Evolutionary conservation across 192 early-diverging fungal genomes (phyloP), one percentile per base, ranked within the genome.

Genomic region (Backusella australiensis): DNA sequence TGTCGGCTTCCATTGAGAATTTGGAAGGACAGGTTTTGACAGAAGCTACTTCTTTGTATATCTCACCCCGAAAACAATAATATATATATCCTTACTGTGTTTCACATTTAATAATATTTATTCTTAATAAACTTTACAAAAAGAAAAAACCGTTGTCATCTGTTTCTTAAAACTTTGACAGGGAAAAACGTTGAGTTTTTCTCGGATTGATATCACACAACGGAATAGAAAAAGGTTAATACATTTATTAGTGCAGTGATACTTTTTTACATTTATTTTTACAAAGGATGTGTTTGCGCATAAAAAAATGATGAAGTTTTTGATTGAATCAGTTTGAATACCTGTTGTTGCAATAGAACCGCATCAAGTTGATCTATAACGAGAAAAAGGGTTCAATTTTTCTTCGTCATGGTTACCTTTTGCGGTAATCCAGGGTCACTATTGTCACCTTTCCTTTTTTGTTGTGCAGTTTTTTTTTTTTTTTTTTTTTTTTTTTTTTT

Each of bases 31-130:
- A 83, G 5, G 68, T 72, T 29, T 80, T 91, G 39, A 86, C 86
- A 71, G 92, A 94, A 68, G 91, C 90, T 4, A 91, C 89, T 42
- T 85, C 89, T 0, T 82, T 94, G 15, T 94, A 90, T 71, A 78
- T 94, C 34, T 84, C 88, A 38, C 87, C 92, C 11, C 9, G 23
- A 23, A 63, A 63, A 63, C 29, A 63, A 63, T 4, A n/a, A n/a
- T 44, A 14, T 2, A 14, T 49, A n/a, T 49, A 15, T 17, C 46
- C 17, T 17, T 14, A 49, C 17, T 49, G 6, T 49, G 12, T 44
- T 44, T 3, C 12, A 44, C 12, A 44, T 44, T 44, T 44, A 44
- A 44, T 44, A 49, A 5, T 49, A 49, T 44, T 44, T 44, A 44
- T 17, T 17, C 19, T 21, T n/a, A 49, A 49, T 49, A 49, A 49